Evolutionary conservation across 1,284 basidiomycete genomes (phyloP).

Genomic region (Pisolithus thermaeus): DNA sequence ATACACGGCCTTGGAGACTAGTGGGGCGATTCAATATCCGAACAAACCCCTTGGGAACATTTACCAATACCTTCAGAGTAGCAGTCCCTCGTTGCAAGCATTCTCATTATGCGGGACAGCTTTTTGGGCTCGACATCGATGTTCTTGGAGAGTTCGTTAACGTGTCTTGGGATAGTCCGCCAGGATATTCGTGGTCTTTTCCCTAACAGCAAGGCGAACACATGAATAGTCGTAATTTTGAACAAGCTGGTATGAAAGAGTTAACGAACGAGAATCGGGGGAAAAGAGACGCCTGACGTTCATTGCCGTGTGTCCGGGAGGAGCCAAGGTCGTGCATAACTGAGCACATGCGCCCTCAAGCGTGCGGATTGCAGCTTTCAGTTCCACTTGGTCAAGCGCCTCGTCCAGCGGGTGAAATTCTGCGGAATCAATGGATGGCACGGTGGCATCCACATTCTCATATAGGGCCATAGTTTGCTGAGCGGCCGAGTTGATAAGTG

Average conservation of each 20-base stretch:
- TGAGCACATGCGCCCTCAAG: slow-evolving; percentile 23
- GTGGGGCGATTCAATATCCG: slow-evolving; percentile 1
- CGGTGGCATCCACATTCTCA: not conserved
- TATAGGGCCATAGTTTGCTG: no score
- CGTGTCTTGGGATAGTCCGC: slow-evolving; percentile 21
- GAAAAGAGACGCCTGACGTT: slow-evolving; percentile 15
- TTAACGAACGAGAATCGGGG: no score
- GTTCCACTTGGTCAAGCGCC: slow-evolving; percentile 1
- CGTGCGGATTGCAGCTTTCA: slow-evolving; percentile 12
- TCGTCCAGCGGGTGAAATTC: slow-evolving; percentile 3
- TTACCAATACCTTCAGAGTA: no score
- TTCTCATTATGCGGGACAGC: slow-evolving; percentile 28
- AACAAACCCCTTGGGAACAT: no score
- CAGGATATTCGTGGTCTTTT: slow-evolving; percentile 4
- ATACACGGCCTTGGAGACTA: slow-evolving; percentile 27
- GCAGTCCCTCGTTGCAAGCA: slow-evolving; percentile 27
- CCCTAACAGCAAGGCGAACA: no score
- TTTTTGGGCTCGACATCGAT: slow-evolving; percentile 25
- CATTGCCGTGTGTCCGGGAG: slow-evolving; percentile 21
- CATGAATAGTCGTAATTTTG: no score
- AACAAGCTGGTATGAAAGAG: no score
- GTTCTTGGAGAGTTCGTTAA: slow-evolving; percentile 24
- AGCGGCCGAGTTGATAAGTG: no score
- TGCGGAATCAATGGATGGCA: slow-evolving; percentile 1
- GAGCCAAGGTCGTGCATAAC: slow-evolving; percentile 25